These are phyloP conservation scores for Rubroshorea leprosula DNA, from an alignment of 345 rosid species.

Conservation along the genomic window DNA sequence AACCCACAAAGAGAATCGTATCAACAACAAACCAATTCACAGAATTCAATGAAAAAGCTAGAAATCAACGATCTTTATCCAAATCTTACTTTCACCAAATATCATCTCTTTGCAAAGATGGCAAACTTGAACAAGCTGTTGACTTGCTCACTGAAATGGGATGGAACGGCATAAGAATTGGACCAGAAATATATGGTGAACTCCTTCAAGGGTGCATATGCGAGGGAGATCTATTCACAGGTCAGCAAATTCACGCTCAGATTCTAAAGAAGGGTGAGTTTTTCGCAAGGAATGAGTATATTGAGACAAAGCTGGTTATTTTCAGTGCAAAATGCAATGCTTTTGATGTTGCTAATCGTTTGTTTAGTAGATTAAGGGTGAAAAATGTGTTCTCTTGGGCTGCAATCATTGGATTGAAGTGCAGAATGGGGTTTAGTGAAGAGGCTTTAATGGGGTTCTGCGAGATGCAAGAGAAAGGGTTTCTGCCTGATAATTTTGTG, in stretches of 20 bases:
- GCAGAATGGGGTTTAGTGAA: constrained; percentile 45
- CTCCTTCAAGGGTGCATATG: constrained; percentile 69
- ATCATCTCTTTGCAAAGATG: constrained; percentile 49
- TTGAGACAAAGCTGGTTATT: constrained; percentile 60
- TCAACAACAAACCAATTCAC: too few species aligned
- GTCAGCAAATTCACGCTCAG: constrained; percentile 73
- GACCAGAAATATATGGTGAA: constrained; percentile 63
- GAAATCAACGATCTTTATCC: too few species aligned
- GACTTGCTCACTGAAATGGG: constrained; percentile 52
- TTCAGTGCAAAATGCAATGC: constrained; percentile 61
- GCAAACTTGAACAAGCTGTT: constrained; percentile 52
- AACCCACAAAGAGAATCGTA: too few species aligned
- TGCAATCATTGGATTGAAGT: constrained; percentile 61
- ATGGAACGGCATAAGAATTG: constrained; percentile 25
- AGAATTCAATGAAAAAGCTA: too few species aligned
- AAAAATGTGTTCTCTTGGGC: constrained; percentile 81
- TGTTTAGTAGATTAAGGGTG: constrained; percentile 40
- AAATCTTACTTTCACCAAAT: constrained; percentile 34
- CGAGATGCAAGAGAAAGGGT: constrained; percentile 52
- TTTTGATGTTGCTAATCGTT: constrained; percentile 33
- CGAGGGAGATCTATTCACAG: constrained; percentile 42
- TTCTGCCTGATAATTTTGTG: constrained; percentile 61
- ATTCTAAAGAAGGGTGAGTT: constrained; percentile 55
- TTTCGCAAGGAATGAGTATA: constrained; percentile 48
- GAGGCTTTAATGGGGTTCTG: constrained; percentile 49